A percentile compares a stretch with the other conserved stretches of the same genome.
phyloP scores from a whole-genome alignment of 169 alveolate species.

The Babesia gibsoni region DNA sequence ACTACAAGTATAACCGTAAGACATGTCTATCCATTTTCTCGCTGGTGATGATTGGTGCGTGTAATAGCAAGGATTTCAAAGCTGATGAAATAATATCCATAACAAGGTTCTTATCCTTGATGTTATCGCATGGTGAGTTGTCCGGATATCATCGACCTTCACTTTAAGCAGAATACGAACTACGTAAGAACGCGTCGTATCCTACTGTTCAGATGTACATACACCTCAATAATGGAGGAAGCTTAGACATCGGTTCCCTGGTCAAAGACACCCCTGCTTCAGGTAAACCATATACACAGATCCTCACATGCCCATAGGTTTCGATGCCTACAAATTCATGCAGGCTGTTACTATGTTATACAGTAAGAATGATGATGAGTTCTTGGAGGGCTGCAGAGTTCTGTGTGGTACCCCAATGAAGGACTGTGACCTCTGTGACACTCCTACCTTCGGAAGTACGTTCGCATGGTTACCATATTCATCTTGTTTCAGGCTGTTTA shows the following conservation, averaged over 20 bases:
- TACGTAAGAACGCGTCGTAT: background rate
- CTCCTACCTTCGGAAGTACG: constrained; percentile 56
- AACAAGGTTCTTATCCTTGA: constrained; percentile 4
- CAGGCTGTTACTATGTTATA: constrained; percentile 4
- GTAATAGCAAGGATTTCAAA: constrained; percentile 33
- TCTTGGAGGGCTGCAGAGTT: constrained; percentile 45
- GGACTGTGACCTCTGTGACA: constrained; percentile 65
- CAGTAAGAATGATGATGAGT: constrained; percentile 23
- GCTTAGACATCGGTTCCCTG: background rate
- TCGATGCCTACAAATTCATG: constrained; percentile 26
- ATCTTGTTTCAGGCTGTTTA: constrained; percentile 25
- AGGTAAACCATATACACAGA: too few species aligned
- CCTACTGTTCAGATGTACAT: constrained; percentile 60
- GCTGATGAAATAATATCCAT: constrained; percentile 22
- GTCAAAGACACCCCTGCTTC: background rate
- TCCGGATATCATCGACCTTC: background rate
- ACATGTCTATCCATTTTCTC: constrained; percentile 75
- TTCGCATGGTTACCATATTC: background rate
- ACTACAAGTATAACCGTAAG: constrained; percentile 70
- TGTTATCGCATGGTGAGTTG: constrained; percentile 42
- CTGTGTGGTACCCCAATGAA: constrained; percentile 30
- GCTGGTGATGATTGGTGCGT: constrained; percentile 45
- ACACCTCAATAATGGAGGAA: background rate
- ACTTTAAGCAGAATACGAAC: constrained; percentile 31
- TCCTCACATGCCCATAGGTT: background rate